Conservation (phyloP, 148 eudicot species). For the Dianthus caryophyllus region DNA sequence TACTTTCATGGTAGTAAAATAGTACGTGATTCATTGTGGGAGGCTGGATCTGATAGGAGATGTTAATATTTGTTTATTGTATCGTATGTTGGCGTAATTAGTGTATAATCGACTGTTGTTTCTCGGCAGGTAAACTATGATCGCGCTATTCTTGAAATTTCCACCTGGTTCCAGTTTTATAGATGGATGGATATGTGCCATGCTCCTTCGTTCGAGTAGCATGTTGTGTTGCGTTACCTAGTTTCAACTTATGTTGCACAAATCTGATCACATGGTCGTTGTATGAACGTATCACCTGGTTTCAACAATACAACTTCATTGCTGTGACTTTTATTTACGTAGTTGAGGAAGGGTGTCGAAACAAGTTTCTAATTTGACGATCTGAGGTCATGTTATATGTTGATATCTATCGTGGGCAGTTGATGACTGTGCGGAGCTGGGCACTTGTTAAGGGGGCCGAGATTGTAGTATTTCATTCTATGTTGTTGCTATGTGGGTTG, state of each 20-base stretch:
- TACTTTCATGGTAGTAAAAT: too few relatives aligned
- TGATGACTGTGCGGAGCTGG: constrained; percentile 9
- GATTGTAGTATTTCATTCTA: constrained; percentile 2
- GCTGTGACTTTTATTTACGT: background rate
- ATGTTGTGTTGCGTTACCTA: background rate
- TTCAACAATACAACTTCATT: background rate
- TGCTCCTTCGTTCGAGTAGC: constrained; percentile 15
- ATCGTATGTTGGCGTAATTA: background rate
- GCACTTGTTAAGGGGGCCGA: constrained; percentile 3
- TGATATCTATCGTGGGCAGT: constrained; percentile 1
- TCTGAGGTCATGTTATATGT: constrained; percentile 1
- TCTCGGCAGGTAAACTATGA: constrained; percentile 65
- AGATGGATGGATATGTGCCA: constrained; percentile 17
- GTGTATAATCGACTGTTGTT: constrained; percentile 14
- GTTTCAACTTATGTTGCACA: constrained; percentile 2
- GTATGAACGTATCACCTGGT: constrained; percentile 10
- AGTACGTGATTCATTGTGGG: too few relatives aligned
- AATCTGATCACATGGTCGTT: constrained; percentile 12
- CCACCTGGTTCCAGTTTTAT: constrained; percentile 27
- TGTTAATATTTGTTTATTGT: background rate
- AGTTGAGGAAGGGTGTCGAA: background rate
- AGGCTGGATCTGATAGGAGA: background rate
- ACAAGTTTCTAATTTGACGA: background rate
- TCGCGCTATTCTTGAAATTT: constrained; percentile 30
- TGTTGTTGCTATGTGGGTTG: background rate